Evolutionary conservation across 2,329 filamentous ascomycete genomes (phyloP).

Genomic region (Neocatenulostroma microsporum): DNA sequence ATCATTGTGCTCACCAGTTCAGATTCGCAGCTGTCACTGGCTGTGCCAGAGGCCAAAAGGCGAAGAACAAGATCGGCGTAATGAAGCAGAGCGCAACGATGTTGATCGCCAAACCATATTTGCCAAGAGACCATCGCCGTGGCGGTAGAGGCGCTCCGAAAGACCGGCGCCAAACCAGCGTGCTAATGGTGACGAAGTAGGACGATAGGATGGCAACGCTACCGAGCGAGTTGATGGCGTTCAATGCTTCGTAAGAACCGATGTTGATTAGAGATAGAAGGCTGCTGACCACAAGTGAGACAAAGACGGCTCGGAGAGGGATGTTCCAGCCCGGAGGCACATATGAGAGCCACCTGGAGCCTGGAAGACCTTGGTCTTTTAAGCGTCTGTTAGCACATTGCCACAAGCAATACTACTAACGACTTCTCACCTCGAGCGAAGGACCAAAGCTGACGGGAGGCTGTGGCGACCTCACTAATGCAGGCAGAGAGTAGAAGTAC

Average conservation of each 20-base stretch:
- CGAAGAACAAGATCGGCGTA: conserved; percentile 19
- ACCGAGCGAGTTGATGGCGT: conserved; percentile 32
- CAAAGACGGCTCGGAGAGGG: conserved; percentile 19
- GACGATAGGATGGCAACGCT: conserved; percentile 11
- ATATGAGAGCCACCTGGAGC: conserved; percentile 5
- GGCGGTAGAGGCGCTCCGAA: conserved; percentile 9
- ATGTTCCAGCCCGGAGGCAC: conserved; percentile 15
- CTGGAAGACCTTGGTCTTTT: too few relatives aligned
- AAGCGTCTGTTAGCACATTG: too few relatives aligned
- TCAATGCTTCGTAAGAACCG: conserved; percentile 33
- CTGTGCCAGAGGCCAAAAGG: conserved; percentile 15
- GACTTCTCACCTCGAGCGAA: too few relatives aligned
- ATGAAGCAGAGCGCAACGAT: conserved; percentile 3
- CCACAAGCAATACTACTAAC: too few relatives aligned
- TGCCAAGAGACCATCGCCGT: conserved; percentile 12
- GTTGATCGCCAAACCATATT: conserved; percentile 17
- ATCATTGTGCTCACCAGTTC: conserved; percentile 1
- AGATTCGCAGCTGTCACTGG: conserved; percentile 9
- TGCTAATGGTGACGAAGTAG: conserved; percentile 12
- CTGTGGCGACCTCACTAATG: too few relatives aligned
- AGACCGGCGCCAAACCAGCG: conserved; percentile 10
- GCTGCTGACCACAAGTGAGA: conserved; percentile 16
- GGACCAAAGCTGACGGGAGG: too few relatives aligned
- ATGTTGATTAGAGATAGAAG: conserved; percentile 32
- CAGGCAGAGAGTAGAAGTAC: too few relatives aligned